These are phyloP conservation scores for Chaetomidium leptoderma DNA, from an alignment of 495 filamentous ascomycete genomes.

Conservation along the genomic window DNA sequence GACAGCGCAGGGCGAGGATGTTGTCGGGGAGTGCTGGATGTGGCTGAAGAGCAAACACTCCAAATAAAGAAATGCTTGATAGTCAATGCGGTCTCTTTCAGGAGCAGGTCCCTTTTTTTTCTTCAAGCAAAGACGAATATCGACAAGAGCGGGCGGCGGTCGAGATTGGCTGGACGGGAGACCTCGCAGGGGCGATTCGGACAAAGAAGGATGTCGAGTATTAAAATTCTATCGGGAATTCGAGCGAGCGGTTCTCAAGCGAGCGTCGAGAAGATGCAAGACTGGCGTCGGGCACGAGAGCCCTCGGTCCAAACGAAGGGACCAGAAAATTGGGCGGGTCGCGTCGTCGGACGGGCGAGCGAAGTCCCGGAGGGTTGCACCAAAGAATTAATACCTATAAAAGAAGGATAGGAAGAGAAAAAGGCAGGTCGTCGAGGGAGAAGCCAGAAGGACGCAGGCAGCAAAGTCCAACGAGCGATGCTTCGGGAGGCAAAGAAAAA, in stretches of 20 bases:
- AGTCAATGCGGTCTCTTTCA: slow-evolving; percentile 21
- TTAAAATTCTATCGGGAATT: slow-evolving; percentile 27
- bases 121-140: slow-evolving; percentile 24
- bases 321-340: background rate
- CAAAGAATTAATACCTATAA: slow-evolving; percentile 26
- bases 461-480: slow-evolving; percentile 29
- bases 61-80: slow-evolving; percentile 29
- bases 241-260: slow-evolving; percentile 20
- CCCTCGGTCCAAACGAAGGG: slow-evolving; percentile 7
- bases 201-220: slow-evolving; percentile 27
- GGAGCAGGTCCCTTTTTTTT: background rate
- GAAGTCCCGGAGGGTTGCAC: slow-evolving; percentile 6
- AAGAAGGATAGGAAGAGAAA: slow-evolving; percentile 27
- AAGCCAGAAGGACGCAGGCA: slow-evolving; percentile 16
- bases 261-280: slow-evolving; percentile 29
- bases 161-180: slow-evolving; percentile 19
- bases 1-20: background rate
- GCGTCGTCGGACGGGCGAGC: slow-evolving; percentile 11
- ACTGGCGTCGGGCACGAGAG: slow-evolving; percentile 12
- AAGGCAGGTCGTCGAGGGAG: slow-evolving; percentile 14
- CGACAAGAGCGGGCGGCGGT: slow-evolving; percentile 11
- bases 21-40: background rate
- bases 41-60: slow-evolving; percentile 10
- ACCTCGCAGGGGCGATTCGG: background rate
- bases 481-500: slow-evolving; percentile 20